Percentiles rank a stretch among this genome's conserved stretches.
phyloP scores from a whole-genome alignment of 2,329 filamentous ascomycete species.

The Colletotrichum tropicale region DNA sequence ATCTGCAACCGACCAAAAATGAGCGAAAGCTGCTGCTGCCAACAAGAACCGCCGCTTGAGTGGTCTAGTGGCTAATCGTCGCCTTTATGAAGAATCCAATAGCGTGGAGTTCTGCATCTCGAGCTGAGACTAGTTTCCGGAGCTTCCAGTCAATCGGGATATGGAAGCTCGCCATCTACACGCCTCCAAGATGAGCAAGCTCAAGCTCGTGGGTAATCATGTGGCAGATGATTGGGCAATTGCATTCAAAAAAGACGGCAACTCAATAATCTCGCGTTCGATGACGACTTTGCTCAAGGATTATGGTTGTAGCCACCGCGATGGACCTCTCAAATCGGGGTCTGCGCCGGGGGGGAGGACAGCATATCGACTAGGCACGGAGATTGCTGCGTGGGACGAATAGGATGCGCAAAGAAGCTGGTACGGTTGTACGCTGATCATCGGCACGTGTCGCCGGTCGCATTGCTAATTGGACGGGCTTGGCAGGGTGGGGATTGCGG shows the following conservation, averaged over 20 bases:
- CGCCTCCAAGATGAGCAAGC: neutral
- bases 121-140: neutral
- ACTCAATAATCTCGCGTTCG: neutral
- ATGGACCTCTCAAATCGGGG: neutral
- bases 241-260: neutral
- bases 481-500: neutral
- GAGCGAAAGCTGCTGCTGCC: neutral
- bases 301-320: neutral
- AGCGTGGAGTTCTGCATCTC: neutral
- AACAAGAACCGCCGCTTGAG: accelerated
- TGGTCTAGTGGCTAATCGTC: neutral
- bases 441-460: neutral
- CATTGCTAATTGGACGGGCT: neutral
- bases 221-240: neutral
- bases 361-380: neutral
- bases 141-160: neutral
- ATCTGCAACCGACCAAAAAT: neutral
- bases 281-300: neutral
- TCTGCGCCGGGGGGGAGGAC: neutral
- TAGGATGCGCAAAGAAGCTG: neutral
- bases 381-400: neutral
- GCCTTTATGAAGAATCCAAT: neutral
- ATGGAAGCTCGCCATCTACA: neutral
- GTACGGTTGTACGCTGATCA: neutral
- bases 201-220: slow-evolving; percentile 12